These are phyloP conservation scores for Mycena metata DNA, from an alignment of 768 basidiomycete species.

Conservation along the genomic window DNA sequence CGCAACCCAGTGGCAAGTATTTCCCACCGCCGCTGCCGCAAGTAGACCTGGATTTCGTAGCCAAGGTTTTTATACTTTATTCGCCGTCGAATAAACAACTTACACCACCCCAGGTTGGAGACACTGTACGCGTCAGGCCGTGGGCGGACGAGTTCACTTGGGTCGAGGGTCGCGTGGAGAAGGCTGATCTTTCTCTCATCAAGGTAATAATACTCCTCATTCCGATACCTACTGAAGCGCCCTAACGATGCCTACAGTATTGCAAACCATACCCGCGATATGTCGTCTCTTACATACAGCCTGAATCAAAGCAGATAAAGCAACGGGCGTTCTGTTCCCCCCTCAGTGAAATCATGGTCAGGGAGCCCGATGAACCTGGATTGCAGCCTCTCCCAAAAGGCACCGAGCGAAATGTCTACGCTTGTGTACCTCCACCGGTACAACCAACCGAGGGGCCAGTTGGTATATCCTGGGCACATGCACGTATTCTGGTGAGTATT, in stretches of 20 bases:
- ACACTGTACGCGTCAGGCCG: conserved; percentile 19
- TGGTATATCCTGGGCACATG: conserved; percentile 28
- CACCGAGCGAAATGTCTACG: conserved; percentile 28
- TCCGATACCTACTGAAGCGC: not conserved
- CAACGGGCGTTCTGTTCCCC: conserved; percentile 23
- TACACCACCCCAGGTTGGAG: conserved; percentile 22
- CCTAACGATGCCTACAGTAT: not conserved
- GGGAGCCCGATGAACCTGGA: conserved; percentile 11
- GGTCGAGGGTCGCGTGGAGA: conserved; percentile 29
- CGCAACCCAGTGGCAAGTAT: conserved; percentile 16
- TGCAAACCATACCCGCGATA: conserved; percentile 12
- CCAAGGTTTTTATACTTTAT: not conserved
- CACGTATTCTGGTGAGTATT: conserved; percentile 22
- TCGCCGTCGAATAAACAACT: not conserved
- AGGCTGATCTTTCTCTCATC: conserved; percentile 19
- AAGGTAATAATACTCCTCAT: not conserved
- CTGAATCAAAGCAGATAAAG: conserved; percentile 3
- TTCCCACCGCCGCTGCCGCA: conserved; percentile 4
- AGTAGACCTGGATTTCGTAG: conserved; percentile 8
- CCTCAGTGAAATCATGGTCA: conserved; percentile 13
- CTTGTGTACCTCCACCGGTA: conserved; percentile 19
- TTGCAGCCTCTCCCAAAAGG: conserved; percentile 19
- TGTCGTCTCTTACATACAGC: conserved; percentile 21
- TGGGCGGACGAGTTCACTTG: conserved; percentile 22
- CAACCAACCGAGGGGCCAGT: not conserved